These are phyloP conservation scores for Beauveria bassiana DNA, from an alignment of 2,329 filamentous ascomycete species.

Conservation along the genomic window DNA sequence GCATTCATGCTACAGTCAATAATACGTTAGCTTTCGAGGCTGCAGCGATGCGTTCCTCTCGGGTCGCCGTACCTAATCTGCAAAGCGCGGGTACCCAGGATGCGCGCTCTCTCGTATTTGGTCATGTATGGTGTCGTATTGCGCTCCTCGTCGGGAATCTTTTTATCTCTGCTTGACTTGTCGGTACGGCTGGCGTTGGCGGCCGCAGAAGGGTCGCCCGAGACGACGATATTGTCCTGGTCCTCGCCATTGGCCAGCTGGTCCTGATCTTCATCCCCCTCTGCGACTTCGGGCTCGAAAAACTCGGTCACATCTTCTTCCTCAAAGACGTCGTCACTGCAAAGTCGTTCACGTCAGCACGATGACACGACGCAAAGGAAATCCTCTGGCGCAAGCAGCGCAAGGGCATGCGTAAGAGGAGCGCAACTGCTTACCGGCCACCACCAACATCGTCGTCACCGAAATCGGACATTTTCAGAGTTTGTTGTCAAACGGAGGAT, in stretches of 20 bases:
- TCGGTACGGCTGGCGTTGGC: conserved; percentile 48
- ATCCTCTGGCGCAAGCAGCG: conserved; percentile 6
- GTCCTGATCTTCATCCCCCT: conserved; percentile 40
- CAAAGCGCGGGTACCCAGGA: conserved; percentile 84
- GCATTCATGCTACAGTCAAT: conserved; percentile 73
- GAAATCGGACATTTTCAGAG: conserved; percentile 62
- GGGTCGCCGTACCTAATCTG: conserved; percentile 74
- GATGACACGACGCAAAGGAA: neutral
- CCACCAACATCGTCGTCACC: conserved; percentile 57
- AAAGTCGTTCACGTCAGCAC: neutral
- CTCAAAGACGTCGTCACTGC: conserved; percentile 63
- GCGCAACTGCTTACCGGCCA: conserved; percentile 40
- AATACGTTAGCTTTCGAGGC: conserved; percentile 13
- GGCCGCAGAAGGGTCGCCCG: conserved; percentile 54
- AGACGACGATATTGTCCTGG: conserved; percentile 51
- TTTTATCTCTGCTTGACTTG: conserved; percentile 66
- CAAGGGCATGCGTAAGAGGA: neutral
- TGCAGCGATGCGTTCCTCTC: too few species aligned
- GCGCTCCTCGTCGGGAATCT: conserved; percentile 80
- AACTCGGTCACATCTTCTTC: conserved; percentile 57
- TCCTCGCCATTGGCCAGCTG: conserved; percentile 48
- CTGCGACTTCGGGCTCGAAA: conserved; percentile 47
- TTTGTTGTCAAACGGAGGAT: neutral
- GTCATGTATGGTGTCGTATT: conserved; percentile 98
- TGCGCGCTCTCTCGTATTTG: conserved; percentile 93